Percentiles rank a stretch among this genome's conserved stretches.
Evolutionary conservation across 768 basidiomycete genomes (phyloP).

Genomic region (Clavulina sp.): DNA sequence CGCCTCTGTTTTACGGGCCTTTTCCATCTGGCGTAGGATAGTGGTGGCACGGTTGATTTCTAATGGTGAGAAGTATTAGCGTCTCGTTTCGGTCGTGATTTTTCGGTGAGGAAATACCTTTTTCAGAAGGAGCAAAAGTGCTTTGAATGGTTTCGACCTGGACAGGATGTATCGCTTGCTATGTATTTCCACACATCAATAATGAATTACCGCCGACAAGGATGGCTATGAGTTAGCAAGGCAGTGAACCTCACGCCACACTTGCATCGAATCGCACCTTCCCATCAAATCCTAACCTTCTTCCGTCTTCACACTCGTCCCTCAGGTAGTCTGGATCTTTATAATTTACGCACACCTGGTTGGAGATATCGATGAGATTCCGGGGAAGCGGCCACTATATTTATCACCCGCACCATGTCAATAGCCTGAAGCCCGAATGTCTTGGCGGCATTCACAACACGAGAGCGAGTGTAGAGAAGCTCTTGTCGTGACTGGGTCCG

Average conservation of each 20-base stretch:
- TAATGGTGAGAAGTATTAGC: conserved; percentile 15
- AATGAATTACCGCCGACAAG: background rate
- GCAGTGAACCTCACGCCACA: too few species aligned
- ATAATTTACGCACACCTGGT: conserved; percentile 76
- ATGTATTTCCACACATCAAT: background rate
- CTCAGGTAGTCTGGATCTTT: conserved; percentile 46
- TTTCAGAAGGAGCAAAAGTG: conserved; percentile 55
- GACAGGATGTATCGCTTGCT: conserved; percentile 91
- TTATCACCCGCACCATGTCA: conserved; percentile 51
- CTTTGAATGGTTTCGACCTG: conserved; percentile 65
- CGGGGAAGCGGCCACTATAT: background rate
- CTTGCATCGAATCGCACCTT: too few species aligned
- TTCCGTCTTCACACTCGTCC: conserved; percentile 65
- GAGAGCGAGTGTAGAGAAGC: conserved; percentile 67
- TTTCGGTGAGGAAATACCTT: conserved; percentile 29
- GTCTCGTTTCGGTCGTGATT: background rate
- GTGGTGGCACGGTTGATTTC: conserved; percentile 63
- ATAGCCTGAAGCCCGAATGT: conserved; percentile 73
- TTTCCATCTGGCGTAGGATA: conserved; percentile 49
- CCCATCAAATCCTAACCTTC: conserved; percentile 75
- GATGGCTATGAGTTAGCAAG: too few species aligned
- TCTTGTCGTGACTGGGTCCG: conserved; percentile 60
- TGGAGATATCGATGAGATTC: background rate
- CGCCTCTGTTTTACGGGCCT: conserved; percentile 29
- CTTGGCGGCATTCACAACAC: conserved; percentile 64